Conservation (phyloP, 768 basidiomycete genomes). For the Leccinum incarnatum region DNA sequence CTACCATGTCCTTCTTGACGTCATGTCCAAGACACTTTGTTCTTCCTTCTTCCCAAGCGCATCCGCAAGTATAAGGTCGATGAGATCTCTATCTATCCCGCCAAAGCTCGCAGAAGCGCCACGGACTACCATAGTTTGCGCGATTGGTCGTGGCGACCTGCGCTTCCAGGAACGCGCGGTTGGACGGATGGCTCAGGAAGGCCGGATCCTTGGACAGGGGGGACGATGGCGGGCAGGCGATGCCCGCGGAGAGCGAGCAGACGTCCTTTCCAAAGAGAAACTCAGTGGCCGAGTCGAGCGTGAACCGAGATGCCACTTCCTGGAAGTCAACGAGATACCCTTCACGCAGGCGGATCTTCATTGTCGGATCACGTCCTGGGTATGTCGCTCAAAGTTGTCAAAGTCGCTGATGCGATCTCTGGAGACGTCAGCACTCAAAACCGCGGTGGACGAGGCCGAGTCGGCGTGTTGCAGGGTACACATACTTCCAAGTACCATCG, state of each 20-base stretch:
- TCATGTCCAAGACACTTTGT: constrained; percentile 6
- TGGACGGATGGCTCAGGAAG: constrained; percentile 30
- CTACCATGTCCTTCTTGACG: constrained; percentile 19
- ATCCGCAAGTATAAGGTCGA: constrained; percentile 46
- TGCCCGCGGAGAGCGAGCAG: constrained; percentile 36
- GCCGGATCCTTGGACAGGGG: constrained; percentile 21
- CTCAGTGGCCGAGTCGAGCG: constrained; percentile 56
- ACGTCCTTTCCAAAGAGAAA: constrained; percentile 51
- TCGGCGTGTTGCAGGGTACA: background rate
- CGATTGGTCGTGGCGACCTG: constrained; percentile 35
- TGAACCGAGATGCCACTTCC: constrained; percentile 45
- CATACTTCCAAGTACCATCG: constrained; percentile 39
- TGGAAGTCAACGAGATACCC: constrained; percentile 44
- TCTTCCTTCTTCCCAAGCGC: constrained; percentile 37
- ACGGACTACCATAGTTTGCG: constrained; percentile 37
- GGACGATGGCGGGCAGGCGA: constrained; percentile 31
- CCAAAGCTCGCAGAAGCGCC: constrained; percentile 48
- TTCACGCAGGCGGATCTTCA: constrained; percentile 32
- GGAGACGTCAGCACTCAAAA: constrained; percentile 5
- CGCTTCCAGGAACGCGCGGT: constrained; percentile 39
- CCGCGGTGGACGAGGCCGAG: background rate
- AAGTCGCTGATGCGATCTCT: constrained; percentile 40
- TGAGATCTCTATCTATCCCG: constrained; percentile 38
- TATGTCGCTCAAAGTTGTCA: constrained; percentile 39
- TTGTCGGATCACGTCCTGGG: constrained; percentile 32